Conservation (phyloP, 2,329 filamentous ascomycete genomes). For the Paraphaeosphaeria minitans region DNA sequence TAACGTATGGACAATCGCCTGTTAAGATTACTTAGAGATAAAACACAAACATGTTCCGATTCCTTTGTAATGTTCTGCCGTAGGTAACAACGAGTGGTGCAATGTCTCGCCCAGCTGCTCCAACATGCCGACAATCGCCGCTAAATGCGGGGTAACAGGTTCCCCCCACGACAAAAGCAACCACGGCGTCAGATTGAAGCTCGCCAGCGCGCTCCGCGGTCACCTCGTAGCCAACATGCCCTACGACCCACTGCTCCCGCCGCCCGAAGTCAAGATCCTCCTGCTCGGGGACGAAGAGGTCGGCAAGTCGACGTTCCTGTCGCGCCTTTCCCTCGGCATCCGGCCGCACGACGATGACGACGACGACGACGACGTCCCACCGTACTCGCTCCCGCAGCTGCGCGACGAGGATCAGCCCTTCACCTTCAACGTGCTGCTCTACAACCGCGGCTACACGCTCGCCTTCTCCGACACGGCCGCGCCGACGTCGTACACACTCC, state of each 20-base stretch:
- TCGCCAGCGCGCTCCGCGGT: not conserved
- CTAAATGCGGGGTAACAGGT: not conserved
- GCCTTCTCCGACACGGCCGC: conserved; percentile 63
- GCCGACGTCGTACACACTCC: conserved; percentile 61
- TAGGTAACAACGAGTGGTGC: no score
- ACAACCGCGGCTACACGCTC: conserved; percentile 60
- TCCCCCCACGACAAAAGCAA: conserved; percentile 25
- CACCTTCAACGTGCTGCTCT: conserved; percentile 63
- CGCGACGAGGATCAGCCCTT: conserved; percentile 64
- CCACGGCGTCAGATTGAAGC: conserved; percentile 21
- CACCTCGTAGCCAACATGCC: not conserved
- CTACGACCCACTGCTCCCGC: conserved; percentile 24
- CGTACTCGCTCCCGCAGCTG: conserved; percentile 50
- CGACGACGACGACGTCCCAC: conserved; percentile 35
- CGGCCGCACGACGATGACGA: conserved; percentile 30
- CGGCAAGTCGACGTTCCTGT: conserved; percentile 67
- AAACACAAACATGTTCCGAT: no score
- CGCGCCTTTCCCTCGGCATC: conserved; percentile 51
- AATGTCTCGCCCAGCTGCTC: no score
- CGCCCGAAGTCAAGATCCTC: conserved; percentile 57
- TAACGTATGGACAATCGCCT: no score
- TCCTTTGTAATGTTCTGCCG: no score
- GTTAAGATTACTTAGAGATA: no score
- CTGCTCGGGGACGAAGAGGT: conserved; percentile 64
- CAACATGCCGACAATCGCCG: no score